Conservation (phyloP, 805 yeast species). For the Candida namnaoensis region DNA sequence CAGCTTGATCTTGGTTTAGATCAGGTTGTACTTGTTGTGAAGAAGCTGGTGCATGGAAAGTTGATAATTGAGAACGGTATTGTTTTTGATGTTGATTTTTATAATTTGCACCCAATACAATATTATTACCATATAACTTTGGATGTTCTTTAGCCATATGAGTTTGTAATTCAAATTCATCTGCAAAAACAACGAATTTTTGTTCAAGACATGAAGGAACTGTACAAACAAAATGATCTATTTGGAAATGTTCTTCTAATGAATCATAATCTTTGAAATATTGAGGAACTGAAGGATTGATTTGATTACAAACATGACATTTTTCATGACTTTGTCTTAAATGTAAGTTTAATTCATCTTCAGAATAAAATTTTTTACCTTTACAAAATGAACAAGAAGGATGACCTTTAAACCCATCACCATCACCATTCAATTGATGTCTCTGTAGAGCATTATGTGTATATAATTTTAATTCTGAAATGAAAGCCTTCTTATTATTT, state of each 20-base stretch:
- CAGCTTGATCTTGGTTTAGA: constrained; percentile 21
- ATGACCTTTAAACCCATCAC: constrained; percentile 76
- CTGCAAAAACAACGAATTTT: constrained; percentile 86
- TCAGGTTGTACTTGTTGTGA: constrained; percentile 7
- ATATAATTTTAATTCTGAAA: constrained; percentile 58
- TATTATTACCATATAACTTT: constrained; percentile 25
- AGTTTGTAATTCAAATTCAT: constrained; percentile 77
- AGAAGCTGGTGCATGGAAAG: constrained; percentile 30
- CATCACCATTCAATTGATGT: constrained; percentile 73
- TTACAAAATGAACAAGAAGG: constrained; percentile 81
- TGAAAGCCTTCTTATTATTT: constrained; percentile 67
- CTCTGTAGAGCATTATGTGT: constrained; percentile 50
- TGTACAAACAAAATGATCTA: constrained; percentile 69
- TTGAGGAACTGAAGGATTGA: constrained; percentile 51
- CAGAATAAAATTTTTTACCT: constrained; percentile 71
- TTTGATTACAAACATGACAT: constrained; percentile 82
- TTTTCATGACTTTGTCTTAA: constrained; percentile 78
- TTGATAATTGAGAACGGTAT: constrained; percentile 48
- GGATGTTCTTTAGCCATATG: constrained; percentile 79
- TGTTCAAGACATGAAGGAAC: constrained; percentile 76
- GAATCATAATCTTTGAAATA: constrained; percentile 73
- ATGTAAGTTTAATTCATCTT: constrained; percentile 78
- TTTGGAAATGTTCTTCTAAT: constrained; percentile 65
- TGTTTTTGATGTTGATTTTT: constrained; percentile 13
- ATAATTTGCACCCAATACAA: constrained; percentile 33